Conservation (phyloP, 2,329 filamentous ascomycete species). For the Neoarthrinium moseri region DNA sequence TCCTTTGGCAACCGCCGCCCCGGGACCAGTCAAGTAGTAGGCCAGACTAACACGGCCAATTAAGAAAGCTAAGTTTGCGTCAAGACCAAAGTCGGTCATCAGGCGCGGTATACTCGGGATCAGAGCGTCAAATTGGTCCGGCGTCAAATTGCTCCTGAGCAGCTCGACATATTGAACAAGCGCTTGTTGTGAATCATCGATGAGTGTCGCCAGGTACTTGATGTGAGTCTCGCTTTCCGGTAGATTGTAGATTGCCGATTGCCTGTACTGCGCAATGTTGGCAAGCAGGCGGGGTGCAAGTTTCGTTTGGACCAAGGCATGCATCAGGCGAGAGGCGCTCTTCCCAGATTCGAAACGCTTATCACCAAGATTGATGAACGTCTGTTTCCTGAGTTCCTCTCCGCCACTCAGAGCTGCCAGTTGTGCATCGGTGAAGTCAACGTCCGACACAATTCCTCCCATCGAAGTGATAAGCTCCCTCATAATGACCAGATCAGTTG, state of each 20-base stretch:
- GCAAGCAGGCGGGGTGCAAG: constrained; percentile 83
- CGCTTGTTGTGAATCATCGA: constrained; percentile 86
- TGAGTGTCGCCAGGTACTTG: constrained; percentile 83
- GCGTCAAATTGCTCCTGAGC: constrained; percentile 73
- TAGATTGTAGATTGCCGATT: constrained; percentile 77
- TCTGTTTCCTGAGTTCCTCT: constrained; percentile 74
- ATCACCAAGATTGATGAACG: constrained; percentile 77
- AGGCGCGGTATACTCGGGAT: constrained; percentile 75
- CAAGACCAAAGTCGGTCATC: constrained; percentile 75
- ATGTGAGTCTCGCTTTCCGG: constrained; percentile 74
- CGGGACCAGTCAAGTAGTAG: constrained; percentile 54
- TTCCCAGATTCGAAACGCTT: constrained; percentile 73
- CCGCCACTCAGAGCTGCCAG: constrained; percentile 87
- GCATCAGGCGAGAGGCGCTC: constrained; percentile 77
- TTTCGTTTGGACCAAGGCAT: constrained; percentile 72
- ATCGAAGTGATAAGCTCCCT: constrained; percentile 89
- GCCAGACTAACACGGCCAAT: constrained; percentile 75
- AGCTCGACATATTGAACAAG: constrained; percentile 88
- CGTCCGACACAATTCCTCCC: constrained; percentile 86
- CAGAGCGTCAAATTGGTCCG: constrained; percentile 73
- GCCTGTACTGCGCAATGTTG: constrained; percentile 84
- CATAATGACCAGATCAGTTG: constrained; percentile 86
- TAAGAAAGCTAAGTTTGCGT: constrained; percentile 79
- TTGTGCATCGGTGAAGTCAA: constrained; percentile 86
- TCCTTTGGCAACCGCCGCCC: constrained; percentile 27